Conservation (phyloP, 805 yeast genomes). For the Candida khao-thaluensis region DNA sequence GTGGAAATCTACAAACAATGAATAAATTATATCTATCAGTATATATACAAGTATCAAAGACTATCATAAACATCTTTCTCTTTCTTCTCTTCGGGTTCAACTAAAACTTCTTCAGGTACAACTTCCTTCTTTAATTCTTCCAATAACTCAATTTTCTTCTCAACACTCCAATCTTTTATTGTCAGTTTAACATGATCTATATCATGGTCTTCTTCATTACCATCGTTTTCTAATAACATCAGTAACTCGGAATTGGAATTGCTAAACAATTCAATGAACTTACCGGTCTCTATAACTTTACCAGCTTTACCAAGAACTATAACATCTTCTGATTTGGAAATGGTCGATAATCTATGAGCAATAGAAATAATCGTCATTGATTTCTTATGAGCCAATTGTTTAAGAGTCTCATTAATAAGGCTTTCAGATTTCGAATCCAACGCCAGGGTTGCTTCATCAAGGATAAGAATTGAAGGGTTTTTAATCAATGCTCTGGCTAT, state of each 20-base stretch:
- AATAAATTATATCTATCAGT: too few relatives aligned
- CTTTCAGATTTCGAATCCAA: slow-evolving; percentile 53
- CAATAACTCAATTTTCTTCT: slow-evolving; percentile 38
- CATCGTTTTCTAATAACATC: slow-evolving; percentile 33
- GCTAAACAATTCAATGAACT: slow-evolving; percentile 40
- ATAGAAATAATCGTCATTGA: slow-evolving; percentile 44
- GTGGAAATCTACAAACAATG: too few relatives aligned
- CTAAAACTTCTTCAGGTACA: slow-evolving; percentile 3
- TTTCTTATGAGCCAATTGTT: slow-evolving; percentile 36
- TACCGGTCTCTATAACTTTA: slow-evolving; percentile 40
- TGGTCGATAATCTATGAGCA: slow-evolving; percentile 46
- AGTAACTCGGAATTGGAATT: slow-evolving; percentile 42
- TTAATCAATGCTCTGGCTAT: slow-evolving; percentile 73
- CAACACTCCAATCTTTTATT: slow-evolving; percentile 4
- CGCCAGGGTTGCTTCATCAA: slow-evolving; percentile 73
- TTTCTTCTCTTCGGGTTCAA: too few relatives aligned
- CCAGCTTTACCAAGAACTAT: slow-evolving; percentile 44
- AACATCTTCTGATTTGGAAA: slow-evolving; percentile 44
- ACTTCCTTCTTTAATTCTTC: slow-evolving; percentile 25
- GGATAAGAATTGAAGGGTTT: slow-evolving; percentile 58
- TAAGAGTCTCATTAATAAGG: slow-evolving; percentile 42
- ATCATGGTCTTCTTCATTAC: slow-evolving; percentile 3
- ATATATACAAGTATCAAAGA: too few relatives aligned
- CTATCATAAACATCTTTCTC: too few relatives aligned
- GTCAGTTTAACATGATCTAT: slow-evolving; percentile 14